A percentile compares a stretch with the other conserved stretches of the same genome.
phyloP scores from a whole-genome alignment of 371 early-diverging fungal genomes.

The Batkoa obscura region DNA sequence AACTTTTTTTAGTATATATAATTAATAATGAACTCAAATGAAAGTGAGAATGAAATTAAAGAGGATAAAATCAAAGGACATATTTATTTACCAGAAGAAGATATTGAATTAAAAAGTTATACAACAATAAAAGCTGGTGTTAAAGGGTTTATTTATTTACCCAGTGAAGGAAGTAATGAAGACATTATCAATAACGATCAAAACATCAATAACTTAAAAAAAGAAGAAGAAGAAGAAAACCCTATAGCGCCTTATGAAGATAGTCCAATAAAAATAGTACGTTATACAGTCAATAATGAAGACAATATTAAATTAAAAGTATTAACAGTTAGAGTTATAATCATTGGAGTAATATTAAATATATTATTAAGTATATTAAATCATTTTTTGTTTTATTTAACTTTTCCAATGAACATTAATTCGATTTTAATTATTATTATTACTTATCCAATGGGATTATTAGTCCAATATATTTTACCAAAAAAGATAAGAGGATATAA shows the following conservation, averaged over 20 bases:
- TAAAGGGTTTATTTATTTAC: no score
- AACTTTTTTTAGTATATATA: no score
- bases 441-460: conserved; percentile 39
- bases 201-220: no score
- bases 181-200: no score
- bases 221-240: no score
- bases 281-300: conserved; percentile 1
- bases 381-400: conserved; percentile 56
- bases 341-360: conserved; percentile 47
- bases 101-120: no score
- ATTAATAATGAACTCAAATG: no score
- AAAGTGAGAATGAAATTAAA: no score
- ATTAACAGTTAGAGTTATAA: conserved; percentile 53
- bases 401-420: conserved; percentile 34
- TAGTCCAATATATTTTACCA: conserved; percentile 32
- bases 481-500: conserved; percentile 16
- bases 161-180: no score
- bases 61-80: no score
- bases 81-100: no score
- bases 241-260: background rate
- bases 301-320: conserved; percentile 46
- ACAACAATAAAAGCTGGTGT: no score
- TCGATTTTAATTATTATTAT: conserved; percentile 42
- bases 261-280: background rate
- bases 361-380: conserved; percentile 41